phyloP scores from a whole-genome alignment of 805 yeast species.

The Lipomyces starkeyi region DNA sequence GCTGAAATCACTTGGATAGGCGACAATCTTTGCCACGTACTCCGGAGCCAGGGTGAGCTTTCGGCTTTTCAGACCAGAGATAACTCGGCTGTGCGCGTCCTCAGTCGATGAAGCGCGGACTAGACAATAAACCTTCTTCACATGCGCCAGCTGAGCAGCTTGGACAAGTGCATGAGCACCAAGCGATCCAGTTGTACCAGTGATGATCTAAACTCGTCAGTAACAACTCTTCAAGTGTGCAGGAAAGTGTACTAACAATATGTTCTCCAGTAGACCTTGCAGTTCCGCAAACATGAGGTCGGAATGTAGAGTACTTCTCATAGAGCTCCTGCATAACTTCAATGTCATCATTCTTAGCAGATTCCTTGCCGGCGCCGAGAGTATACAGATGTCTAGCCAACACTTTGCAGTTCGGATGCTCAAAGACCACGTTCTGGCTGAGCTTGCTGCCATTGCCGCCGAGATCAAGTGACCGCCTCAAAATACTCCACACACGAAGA shows the following conservation, averaged over 20 bases:
- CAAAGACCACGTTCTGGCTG: constrained; percentile 28
- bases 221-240: neutral
- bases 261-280: constrained; percentile 13
- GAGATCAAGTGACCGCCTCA: constrained; percentile 21
- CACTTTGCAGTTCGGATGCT: constrained; percentile 17
- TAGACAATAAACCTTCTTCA: constrained; percentile 27
- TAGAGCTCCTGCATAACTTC: constrained; percentile 21
- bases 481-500: constrained; percentile 21
- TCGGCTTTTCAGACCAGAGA: too few species aligned
- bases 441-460: constrained; percentile 21
- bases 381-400: constrained; percentile 19
- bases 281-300: constrained; percentile 18
- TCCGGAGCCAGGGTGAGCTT: neutral
- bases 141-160: constrained; percentile 12
- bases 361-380: constrained; percentile 17
- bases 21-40: constrained; percentile 15
- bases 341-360: constrained; percentile 10
- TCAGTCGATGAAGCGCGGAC: constrained; percentile 31
- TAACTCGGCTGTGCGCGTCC: constrained; percentile 8
- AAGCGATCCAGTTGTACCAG: constrained; percentile 33
- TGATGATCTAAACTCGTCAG: constrained; percentile 12
- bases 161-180: constrained; percentile 28
- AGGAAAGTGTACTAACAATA: constrained; percentile 6
- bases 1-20: constrained; percentile 22
- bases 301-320: constrained; percentile 25